Evolutionary conservation across 2,329 filamentous ascomycete species (phyloP).

Genomic region (Hymenotorrendiella dingleyae): DNA sequence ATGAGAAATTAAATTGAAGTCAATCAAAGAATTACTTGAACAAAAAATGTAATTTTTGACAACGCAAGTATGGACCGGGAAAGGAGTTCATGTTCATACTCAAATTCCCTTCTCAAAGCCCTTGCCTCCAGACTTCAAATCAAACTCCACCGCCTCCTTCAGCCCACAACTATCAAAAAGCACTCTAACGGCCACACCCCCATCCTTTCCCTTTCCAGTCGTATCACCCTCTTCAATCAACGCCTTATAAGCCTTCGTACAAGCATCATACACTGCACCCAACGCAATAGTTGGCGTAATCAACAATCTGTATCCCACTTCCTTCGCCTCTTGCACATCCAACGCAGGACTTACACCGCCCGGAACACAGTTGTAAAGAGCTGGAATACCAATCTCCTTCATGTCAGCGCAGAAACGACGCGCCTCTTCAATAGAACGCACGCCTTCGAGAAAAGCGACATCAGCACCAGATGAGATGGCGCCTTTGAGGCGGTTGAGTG

Average conservation of each 20-base stretch:
- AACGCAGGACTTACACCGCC: slow-evolving; percentile 49
- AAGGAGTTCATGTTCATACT: too few relatives aligned
- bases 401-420: slow-evolving; percentile 39
- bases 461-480: slow-evolving; percentile 52
- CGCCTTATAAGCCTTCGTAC: not conserved
- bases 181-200: slow-evolving; percentile 39
- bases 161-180: slow-evolving; percentile 48
- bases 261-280: slow-evolving; percentile 3
- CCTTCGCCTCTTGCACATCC: slow-evolving; percentile 44
- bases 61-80: too few relatives aligned
- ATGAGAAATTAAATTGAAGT: too few relatives aligned
- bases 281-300: slow-evolving; percentile 41
- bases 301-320: slow-evolving; percentile 51
- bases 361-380: slow-evolving; percentile 52
- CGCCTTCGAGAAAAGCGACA: slow-evolving; percentile 54
- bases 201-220: slow-evolving; percentile 22
- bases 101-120: slow-evolving; percentile 10
- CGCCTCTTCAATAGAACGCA: slow-evolving; percentile 45
- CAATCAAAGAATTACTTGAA: too few relatives aligned
- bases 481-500: slow-evolving; percentile 42
- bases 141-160: slow-evolving; percentile 44
- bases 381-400: slow-evolving; percentile 37
- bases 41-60: too few relatives aligned
- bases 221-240: slow-evolving; percentile 22
- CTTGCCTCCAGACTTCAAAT: slow-evolving; percentile 24